These are phyloP conservation scores for Populus davidiana DNA, from an alignment of 345 rosid genomes.

Conservation along the genomic window DNA sequence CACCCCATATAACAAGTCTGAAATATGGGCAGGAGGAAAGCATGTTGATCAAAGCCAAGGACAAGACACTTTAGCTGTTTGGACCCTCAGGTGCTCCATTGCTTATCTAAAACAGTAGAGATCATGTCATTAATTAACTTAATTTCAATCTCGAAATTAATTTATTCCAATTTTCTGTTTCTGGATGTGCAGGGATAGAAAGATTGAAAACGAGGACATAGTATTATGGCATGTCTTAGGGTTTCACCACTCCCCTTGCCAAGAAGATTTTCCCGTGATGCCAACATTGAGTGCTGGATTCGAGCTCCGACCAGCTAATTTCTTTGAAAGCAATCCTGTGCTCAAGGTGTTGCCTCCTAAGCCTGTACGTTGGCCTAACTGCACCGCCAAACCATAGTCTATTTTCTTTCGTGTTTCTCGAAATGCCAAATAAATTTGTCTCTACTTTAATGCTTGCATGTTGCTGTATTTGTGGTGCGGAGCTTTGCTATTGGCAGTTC, in stretches of 20 bases:
- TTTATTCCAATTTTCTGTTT: neutral
- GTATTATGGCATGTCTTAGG: constrained; percentile 56
- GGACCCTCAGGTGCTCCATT: constrained; percentile 35
- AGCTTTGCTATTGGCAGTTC: too few species aligned
- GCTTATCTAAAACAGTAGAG: neutral
- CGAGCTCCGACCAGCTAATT: constrained; percentile 51
- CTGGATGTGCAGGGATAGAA: constrained; percentile 30
- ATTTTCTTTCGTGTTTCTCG: too few species aligned
- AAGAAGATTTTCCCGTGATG: constrained; percentile 59
- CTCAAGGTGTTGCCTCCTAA: constrained; percentile 37
- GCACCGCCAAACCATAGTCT: constrained; percentile 6
- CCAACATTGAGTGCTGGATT: constrained; percentile 46
- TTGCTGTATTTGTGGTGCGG: too few species aligned
- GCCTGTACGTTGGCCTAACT: neutral
- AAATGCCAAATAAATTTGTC: too few species aligned
- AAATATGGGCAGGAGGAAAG: constrained; percentile 46
- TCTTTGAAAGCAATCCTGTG: constrained; percentile 51
- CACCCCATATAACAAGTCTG: constrained; percentile 53
- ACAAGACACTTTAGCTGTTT: constrained; percentile 43
- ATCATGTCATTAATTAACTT: neutral
- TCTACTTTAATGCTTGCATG: too few species aligned
- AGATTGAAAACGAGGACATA: constrained; percentile 49
- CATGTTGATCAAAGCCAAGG: constrained; percentile 50
- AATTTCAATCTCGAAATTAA: too few species aligned
- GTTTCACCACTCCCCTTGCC: constrained; percentile 49